These are phyloP conservation scores for Boletus eberwhitei DNA, from an alignment of 768 basidiomycete species.

Conservation along the genomic window DNA sequence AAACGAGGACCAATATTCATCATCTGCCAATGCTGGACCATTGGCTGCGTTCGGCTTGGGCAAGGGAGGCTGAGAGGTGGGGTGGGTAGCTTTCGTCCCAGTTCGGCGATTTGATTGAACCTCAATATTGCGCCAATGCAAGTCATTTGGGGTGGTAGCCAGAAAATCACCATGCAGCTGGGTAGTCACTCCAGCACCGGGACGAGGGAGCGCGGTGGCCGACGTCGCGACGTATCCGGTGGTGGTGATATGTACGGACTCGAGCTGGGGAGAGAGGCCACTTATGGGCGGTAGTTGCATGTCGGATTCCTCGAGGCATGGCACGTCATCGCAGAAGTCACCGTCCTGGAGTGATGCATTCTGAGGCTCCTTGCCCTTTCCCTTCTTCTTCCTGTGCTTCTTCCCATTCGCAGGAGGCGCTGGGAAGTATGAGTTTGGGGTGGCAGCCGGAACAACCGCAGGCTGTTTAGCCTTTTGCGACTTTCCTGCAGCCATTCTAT, in stretches of 20 bases:
- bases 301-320: conserved; percentile 22
- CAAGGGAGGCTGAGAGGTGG: conserved; percentile 14
- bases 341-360: conserved; percentile 5
- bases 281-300: conserved; percentile 22
- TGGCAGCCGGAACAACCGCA: conserved; percentile 1
- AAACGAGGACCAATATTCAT: conserved; percentile 68
- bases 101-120: conserved; percentile 25
- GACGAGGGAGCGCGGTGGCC: conserved; percentile 29
- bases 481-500: conserved; percentile 30
- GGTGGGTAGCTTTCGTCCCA: conserved; percentile 24
- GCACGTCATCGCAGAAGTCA: conserved; percentile 24
- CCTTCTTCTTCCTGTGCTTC: conserved; percentile 48
- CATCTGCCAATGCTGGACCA: conserved; percentile 38
- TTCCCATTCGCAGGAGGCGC: conserved; percentile 23
- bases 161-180: conserved; percentile 57
- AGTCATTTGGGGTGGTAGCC: conserved; percentile 58
- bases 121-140: conserved; percentile 46
- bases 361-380: conserved; percentile 35
- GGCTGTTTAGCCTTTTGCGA: conserved; percentile 27
- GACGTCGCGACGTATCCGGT: conserved; percentile 42
- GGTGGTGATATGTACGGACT: conserved; percentile 46
- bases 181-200: conserved; percentile 32
- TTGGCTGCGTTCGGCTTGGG: conserved; percentile 24
- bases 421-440: conserved; percentile 6
- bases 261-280: conserved; percentile 45